phyloP scores from a whole-genome alignment of 352 stramenopile genomes.

The Globisporangium apiculatum region DNA sequence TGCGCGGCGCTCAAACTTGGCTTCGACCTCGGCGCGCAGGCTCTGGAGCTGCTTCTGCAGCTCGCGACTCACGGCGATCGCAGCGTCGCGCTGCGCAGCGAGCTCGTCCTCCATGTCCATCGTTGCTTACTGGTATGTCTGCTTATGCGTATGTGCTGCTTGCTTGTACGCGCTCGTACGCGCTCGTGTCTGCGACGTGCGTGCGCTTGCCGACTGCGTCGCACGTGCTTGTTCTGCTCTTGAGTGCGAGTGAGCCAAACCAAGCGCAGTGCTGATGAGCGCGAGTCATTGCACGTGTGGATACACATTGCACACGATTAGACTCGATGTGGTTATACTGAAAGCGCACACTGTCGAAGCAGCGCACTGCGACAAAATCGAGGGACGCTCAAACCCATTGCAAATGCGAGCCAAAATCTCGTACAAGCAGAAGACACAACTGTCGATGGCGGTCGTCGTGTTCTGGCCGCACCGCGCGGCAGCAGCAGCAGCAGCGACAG shows the following conservation, averaged over 20 bases:
- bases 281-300: not conserved
- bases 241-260: too few relatives aligned
- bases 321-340: not conserved
- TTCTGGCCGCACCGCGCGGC: conserved; percentile 28
- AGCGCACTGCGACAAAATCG: not conserved
- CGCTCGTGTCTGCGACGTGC: not conserved
- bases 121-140: not conserved
- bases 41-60: conserved; percentile 55
- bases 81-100: conserved; percentile 62
- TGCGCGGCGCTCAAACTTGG: conserved; percentile 55
- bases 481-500: too few relatives aligned
- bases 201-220: not conserved
- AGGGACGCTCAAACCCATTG: not conserved
- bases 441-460: conserved; percentile 17
- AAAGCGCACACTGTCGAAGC: too few relatives aligned
- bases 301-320: not conserved
- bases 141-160: too few relatives aligned
- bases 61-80: conserved; percentile 70
- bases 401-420: not conserved
- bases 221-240: too few relatives aligned
- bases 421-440: not conserved
- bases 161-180: not conserved
- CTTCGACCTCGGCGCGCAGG: conserved; percentile 39
- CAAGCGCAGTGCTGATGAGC: conserved; percentile 7
- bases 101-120: conserved; percentile 65